Base-by-base conservation (phyloP, 2,329 filamentous ascomycete species). In the Fusarium sp. region DNA sequence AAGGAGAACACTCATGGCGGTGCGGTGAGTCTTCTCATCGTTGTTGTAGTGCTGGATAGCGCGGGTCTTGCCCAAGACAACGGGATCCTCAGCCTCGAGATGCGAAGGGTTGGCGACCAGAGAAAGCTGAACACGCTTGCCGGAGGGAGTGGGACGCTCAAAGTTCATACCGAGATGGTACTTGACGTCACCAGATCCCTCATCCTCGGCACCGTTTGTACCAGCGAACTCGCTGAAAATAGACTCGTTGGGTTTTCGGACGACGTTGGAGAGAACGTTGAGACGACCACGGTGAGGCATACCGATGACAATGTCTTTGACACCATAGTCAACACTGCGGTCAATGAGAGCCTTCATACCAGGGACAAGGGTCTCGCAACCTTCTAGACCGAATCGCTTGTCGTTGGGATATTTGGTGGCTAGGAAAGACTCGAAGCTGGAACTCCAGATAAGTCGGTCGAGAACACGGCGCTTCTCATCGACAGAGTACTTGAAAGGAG, bases 101-200 rank as follows among this genome's bases (percentile, higher is more conserved):
- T 99, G 96, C 63, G 96, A 99, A 42, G 96, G 96, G 84, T 99
- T 99, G 85, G 96, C 96, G 68, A 99, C 96, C 56, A 99, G 91
- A 70, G 96, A 99, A 61, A 99, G 91, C 86, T 99, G 96, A n/a
- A 99, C 96, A 73, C 96, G 96, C 90, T 98, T 98, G 78, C 96
- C 96, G 47, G 95, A 98, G 66, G 96, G 96, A 15, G 96, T 99
- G 61, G 96, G 96, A 72, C 96, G 94, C 87, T 99, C 96, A 77
- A 99, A 99, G 88, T 99, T 99, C 96, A 99, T 99, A 81, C 96
- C 96, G 79, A 99, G 87, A 86, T 99, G 96, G 86, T 99, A 99
- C 86, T 99, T 99, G 84, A 99, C 96, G 83, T 99, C 96, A 79
- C 96, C 96, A 65, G 96, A 98, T 68, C 96, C 96, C 85, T 99